A percentile compares a stretch with the other conserved stretches of the same genome.
Conservation (phyloP, 108 stramenopile genomes). For the Cyclotella cryptica region DNA sequence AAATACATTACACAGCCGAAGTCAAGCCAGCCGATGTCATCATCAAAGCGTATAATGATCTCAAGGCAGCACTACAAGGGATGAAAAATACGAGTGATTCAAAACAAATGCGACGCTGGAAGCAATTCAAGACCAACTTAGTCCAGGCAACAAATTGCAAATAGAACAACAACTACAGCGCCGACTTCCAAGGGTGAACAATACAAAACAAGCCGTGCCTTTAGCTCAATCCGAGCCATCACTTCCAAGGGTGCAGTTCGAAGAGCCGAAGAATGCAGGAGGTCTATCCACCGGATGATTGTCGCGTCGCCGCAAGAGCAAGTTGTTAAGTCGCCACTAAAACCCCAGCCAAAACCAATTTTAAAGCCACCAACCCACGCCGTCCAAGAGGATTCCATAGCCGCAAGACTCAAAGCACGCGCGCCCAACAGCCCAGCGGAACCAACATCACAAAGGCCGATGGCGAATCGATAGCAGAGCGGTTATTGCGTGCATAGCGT, state of each 20-base stretch:
- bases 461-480: conserved; percentile 2
- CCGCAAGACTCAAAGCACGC: conserved; percentile 4
- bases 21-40: conserved; percentile 18
- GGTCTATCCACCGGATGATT: conserved; percentile 11
- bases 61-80: neutral
- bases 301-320: conserved; percentile 11
- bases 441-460: neutral
- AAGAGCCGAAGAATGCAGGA: neutral
- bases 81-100: neutral
- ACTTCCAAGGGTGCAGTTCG: conserved; percentile 8
- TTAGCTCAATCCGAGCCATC: neutral
- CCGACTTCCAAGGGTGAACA: neutral
- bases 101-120: neutral
- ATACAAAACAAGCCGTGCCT: neutral
- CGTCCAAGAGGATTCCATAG: conserved; percentile 2
- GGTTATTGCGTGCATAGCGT: conserved; percentile 6
- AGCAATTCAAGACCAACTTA: conserved; percentile 9
- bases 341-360: conserved; percentile 7
- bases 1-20: conserved; percentile 10
- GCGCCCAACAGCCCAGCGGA: neutral
- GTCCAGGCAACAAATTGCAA: conserved; percentile 1
- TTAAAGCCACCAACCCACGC: conserved; percentile 6
- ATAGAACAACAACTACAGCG: conserved; percentile 10
- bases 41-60: conserved; percentile 9
- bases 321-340: neutral